phyloP scores from a whole-genome alignment of 805 yeast genomes.

The Metschnikowia gruessii region DNA sequence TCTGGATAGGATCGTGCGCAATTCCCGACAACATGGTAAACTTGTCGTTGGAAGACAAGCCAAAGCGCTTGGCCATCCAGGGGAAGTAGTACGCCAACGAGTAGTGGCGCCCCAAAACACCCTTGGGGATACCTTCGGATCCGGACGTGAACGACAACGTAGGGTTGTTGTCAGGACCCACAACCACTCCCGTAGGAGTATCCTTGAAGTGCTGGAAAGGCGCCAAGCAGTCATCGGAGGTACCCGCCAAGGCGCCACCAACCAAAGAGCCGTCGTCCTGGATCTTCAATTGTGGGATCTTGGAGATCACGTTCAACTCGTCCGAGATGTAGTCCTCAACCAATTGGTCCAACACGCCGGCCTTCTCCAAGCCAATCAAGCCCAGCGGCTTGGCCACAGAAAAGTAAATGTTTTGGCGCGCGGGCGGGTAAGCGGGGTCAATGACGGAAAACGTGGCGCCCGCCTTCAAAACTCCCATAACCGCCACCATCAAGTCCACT shows the following conservation, averaged over 20 bases:
- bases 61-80: constrained; percentile 93
- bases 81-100: constrained; percentile 97
- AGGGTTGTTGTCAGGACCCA: constrained; percentile 97
- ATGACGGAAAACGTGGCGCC: constrained; percentile 98
- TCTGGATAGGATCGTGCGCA: constrained; percentile 98
- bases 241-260: constrained; percentile 49
- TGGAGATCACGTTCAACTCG: constrained; percentile 69
- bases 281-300: constrained; percentile 74
- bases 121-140: constrained; percentile 97
- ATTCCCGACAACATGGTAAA: constrained; percentile 98
- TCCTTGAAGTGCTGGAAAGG: constrained; percentile 46
- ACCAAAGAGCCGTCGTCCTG: constrained; percentile 68
- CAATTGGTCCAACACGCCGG: constrained; percentile 73
- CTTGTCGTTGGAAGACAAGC: constrained; percentile 71
- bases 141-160: constrained; percentile 96
- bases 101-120: constrained; percentile 96
- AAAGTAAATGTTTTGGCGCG: constrained; percentile 89
- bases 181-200: constrained; percentile 78
- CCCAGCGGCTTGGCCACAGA: constrained; percentile 94
- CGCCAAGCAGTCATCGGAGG: constrained; percentile 47
- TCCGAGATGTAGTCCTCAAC: constrained; percentile 75
- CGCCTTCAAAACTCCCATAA: constrained; percentile 96
- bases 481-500: constrained; percentile 94
- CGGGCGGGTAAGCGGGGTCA: constrained; percentile 99
- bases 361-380: constrained; percentile 83